Conservation (phyloP, 2,329 filamentous ascomycete genomes). For the Alternaria atra region DNA sequence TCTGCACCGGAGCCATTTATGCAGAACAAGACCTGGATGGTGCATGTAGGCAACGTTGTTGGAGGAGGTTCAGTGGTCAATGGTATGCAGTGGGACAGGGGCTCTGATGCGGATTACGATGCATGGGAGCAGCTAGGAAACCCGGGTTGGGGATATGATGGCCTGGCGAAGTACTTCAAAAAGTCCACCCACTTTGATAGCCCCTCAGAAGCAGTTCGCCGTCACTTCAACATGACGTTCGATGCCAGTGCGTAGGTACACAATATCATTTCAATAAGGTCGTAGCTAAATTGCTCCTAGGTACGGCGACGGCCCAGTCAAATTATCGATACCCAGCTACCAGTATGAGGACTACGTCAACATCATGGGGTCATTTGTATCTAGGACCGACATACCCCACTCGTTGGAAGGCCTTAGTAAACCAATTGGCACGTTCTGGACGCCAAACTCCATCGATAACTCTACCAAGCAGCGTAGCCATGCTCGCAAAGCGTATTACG, state of each 20-base stretch:
- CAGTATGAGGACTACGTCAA: conserved; percentile 23
- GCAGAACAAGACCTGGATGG: conserved; percentile 29
- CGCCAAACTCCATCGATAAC: conserved; percentile 22
- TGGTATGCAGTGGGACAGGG: conserved; percentile 47
- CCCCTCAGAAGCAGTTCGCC: conserved; percentile 8
- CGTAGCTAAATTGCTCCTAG: background rate
- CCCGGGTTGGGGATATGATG: conserved; percentile 64
- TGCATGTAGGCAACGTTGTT: conserved; percentile 36
- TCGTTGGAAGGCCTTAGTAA: conserved; percentile 12
- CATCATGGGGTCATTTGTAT: conserved; percentile 15
- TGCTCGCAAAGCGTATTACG: conserved; percentile 23
- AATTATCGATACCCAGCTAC: conserved; percentile 23
- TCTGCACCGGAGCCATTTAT: conserved; percentile 29
- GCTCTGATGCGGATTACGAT: conserved; percentile 52
- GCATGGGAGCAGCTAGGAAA: conserved; percentile 66
- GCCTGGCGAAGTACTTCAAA: conserved; percentile 50
- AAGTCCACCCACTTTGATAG: conserved; percentile 23
- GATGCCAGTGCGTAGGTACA: conserved; percentile 12
- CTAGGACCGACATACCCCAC: conserved; percentile 14
- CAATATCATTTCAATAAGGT: rapidly evolving
- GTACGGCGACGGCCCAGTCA: conserved; percentile 25
- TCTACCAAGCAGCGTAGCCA: conserved; percentile 12
- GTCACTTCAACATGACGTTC: conserved; percentile 20
- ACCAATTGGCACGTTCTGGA: conserved; percentile 38
- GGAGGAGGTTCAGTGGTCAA: conserved; percentile 48